Percentiles rank a stretch among this genome's conserved stretches.
phyloP scores from a whole-genome alignment of 2,329 filamentous ascomycete genomes.

The Xylaria sp. region DNA sequence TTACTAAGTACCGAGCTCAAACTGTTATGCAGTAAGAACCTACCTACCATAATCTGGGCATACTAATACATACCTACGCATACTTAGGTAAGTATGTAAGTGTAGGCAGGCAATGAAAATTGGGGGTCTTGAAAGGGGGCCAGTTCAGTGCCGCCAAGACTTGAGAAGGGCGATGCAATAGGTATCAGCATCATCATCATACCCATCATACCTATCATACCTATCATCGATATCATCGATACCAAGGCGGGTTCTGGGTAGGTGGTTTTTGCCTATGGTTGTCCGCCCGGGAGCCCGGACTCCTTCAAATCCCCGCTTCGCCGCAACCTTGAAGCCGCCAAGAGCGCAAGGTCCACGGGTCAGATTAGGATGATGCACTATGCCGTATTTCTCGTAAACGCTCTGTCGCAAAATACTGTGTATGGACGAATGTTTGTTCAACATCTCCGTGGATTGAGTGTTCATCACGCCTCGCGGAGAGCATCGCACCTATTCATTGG shows the following conservation, averaged over 20 bases:
- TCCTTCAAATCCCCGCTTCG: conserved; percentile 4
- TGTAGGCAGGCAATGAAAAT: too few species aligned
- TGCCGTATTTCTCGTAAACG: too few species aligned
- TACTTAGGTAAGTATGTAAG: too few species aligned
- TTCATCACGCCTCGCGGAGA: background rate
- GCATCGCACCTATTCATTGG: background rate
- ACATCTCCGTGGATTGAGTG: too few species aligned
- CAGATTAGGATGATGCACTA: background rate
- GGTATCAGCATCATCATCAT: background rate
- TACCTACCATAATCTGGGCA: too few species aligned
- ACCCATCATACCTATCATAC: too few species aligned
- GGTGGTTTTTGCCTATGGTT: background rate
- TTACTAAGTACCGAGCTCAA: conserved; percentile 10
- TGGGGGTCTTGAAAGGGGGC: too few species aligned
- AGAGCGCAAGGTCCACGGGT: background rate
- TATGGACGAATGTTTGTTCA: too few species aligned
- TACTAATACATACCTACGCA: background rate
- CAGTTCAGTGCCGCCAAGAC: background rate
- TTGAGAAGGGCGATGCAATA: background rate
- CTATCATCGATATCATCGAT: too few species aligned
- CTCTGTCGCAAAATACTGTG: too few species aligned
- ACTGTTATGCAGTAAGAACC: too few species aligned
- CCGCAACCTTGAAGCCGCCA: background rate
- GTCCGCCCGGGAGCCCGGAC: conserved; percentile 7
- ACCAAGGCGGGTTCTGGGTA: too few species aligned